Evolutionary conservation across 2,329 filamentous ascomycete genomes (phyloP), one percentile per base, ranked within the genome.

Genomic region (Clarireedia paspali): DNA sequence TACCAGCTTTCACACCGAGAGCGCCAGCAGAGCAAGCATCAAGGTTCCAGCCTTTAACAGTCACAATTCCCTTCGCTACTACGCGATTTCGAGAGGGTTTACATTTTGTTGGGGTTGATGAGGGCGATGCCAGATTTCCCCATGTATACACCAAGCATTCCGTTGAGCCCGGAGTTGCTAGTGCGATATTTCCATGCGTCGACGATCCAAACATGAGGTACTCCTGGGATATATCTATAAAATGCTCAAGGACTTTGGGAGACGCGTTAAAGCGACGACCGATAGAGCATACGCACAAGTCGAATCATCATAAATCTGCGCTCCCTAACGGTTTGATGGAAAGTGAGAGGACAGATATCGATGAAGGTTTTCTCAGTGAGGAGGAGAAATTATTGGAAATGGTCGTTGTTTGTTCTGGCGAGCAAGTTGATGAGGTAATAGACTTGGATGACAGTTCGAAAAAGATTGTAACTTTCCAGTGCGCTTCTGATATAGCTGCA

Each of bases 141-240:
- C 92, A 99, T 73, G 85, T 89, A 49, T 99, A 95, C 70, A 95
- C 92, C 0, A 86, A 85, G 42, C 91, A 92, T 66, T 88, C 86
- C 2, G 75, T 87, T 44, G 85, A 88, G 59, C 83, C 90, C 0
- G 91, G 91, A 30, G 85, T 84, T 17, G 85, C 90, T 1, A 92
- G 85, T 47, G 91, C 87, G 63, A 83, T 97, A 26, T 99, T 99
- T 66, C 94, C 94, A 0, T 97, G 94, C 69, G 79, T 97, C 52
- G 94, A 99, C 68, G 88, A 95, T 67, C 82, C 87, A 24, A 84
- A 84, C 36, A 85, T 88, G 56, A 82, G 90, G 55, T 92, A 87
- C 66, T 84, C 85, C 10, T 99, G 94, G 89, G 89, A 91, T 56
- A 79, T 99, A 50, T 89, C 88, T 2, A 85, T 99, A 67, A 90